Evolutionary conservation across 2,329 filamentous ascomycete genomes (phyloP).

Genomic region (Arthrobotrys musiformis): DNA sequence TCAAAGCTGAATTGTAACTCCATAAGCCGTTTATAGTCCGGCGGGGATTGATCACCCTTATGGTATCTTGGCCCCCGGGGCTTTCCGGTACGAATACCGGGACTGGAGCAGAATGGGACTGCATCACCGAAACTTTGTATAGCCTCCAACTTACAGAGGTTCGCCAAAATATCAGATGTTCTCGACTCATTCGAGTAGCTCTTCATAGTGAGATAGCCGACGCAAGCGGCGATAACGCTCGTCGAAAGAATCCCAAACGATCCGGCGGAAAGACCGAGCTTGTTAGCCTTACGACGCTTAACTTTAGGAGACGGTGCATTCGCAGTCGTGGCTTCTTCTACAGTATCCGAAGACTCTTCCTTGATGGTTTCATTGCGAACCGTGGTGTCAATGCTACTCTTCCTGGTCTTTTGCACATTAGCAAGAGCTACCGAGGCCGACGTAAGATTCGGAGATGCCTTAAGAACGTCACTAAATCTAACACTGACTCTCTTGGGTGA

Average conservation of each 20-base stretch:
- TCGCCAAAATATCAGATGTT: constrained; percentile 19
- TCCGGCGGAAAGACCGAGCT: neutral
- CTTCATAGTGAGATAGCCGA: constrained; percentile 16
- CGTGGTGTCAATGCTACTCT: constrained; percentile 23
- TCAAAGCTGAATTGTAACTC: constrained; percentile 79
- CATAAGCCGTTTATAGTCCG: constrained; percentile 67
- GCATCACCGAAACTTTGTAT: constrained; percentile 43
- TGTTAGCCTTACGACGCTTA: constrained; percentile 28
- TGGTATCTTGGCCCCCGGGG: constrained; percentile 29
- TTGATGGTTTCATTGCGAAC: constrained; percentile 14
- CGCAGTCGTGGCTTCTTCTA: constrained; percentile 30
- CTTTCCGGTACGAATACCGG: neutral
- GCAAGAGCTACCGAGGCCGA: constrained; percentile 2
- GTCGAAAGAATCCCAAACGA: constrained; percentile 9
- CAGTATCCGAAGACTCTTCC: constrained; percentile 41
- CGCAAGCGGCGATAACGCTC: constrained; percentile 20
- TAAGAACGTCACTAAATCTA: constrained; percentile 28
- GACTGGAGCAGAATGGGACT: constrained; percentile 30
- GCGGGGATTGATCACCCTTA: constrained; percentile 48
- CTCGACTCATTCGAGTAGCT: constrained; percentile 21
- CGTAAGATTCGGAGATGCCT: constrained; percentile 20
- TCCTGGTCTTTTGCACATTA: constrained; percentile 26
- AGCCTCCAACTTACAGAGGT: constrained; percentile 34
- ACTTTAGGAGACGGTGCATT: neutral
- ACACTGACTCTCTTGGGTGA: constrained; percentile 47